A percentile compares a stretch with the other conserved stretches of the same genome.
Evolutionary conservation across 495 filamentous ascomycete genomes (phyloP).

Genomic region (Neurospora pannonica): DNA sequence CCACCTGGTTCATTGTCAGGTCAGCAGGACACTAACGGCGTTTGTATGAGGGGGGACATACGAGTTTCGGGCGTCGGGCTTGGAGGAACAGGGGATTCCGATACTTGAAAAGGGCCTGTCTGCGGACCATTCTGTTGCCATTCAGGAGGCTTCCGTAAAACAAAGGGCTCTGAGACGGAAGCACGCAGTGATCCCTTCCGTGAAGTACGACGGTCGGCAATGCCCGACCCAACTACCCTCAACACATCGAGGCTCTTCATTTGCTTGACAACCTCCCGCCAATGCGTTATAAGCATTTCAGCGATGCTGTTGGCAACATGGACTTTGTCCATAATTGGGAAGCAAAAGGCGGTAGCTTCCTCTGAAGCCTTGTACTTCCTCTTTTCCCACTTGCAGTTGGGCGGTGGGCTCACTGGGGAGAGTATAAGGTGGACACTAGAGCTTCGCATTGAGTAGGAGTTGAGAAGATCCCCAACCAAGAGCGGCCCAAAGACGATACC

Average conservation of each 20-base stretch:
- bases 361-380: constrained; percentile 9
- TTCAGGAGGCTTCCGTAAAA: constrained; percentile 10
- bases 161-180: constrained; percentile 18
- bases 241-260: constrained; percentile 32
- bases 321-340: constrained; percentile 31
- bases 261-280: constrained; percentile 49
- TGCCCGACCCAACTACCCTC: constrained; percentile 5
- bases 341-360: constrained; percentile 1
- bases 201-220: background rate
- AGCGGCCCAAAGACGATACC: constrained; percentile 58
- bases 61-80: constrained; percentile 22
- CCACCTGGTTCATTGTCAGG: background rate
- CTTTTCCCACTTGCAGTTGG: constrained; percentile 29
- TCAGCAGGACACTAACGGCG: background rate
- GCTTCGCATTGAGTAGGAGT: constrained; percentile 31
- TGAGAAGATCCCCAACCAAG: constrained; percentile 47
- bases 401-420: constrained; percentile 20
- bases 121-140: constrained; percentile 1
- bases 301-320: constrained; percentile 44
- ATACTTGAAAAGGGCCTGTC: constrained; percentile 2
- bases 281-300: constrained; percentile 50
- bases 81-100: constrained; percentile 15
- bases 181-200: constrained; percentile 6
- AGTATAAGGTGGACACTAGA: constrained; percentile 29
- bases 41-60: constrained; percentile 2